Conservation (phyloP, 768 basidiomycete species). For the Hygrocybe coccinea region DNA sequence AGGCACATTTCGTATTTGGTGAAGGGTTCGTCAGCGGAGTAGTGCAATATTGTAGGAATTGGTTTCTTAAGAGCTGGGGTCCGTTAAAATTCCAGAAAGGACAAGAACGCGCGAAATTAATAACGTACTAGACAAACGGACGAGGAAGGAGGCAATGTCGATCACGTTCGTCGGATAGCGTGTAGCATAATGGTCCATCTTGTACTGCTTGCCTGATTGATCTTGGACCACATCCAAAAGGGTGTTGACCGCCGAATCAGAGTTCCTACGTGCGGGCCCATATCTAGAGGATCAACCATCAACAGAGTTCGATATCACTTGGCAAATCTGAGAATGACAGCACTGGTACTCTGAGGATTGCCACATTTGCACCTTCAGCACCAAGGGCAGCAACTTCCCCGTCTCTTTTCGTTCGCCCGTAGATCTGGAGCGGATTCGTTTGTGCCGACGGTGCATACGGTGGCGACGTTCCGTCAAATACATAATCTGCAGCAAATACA, state of each 20-base stretch:
- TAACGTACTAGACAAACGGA: slow-evolving; percentile 61
- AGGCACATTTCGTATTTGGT: slow-evolving; percentile 94
- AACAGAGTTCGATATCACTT: slow-evolving; percentile 3
- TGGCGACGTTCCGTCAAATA: slow-evolving; percentile 90
- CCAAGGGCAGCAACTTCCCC: slow-evolving; percentile 78
- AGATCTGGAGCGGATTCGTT: slow-evolving; percentile 84
- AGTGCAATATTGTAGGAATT: slow-evolving; percentile 78
- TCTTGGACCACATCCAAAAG: slow-evolving; percentile 83
- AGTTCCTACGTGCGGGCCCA: slow-evolving; percentile 77
- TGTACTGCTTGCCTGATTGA: slow-evolving; percentile 81
- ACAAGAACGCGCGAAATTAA: not conserved
- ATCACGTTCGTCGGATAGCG: slow-evolving; percentile 88
- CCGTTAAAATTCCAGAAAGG: not conserved
- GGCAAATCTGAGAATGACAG: slow-evolving; percentile 47
- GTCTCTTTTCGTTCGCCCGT: slow-evolving; percentile 81
- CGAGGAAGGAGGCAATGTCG: slow-evolving; percentile 83
- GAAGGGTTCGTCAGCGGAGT: slow-evolving; percentile 72
- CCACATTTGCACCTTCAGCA: slow-evolving; percentile 49
- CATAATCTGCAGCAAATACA: slow-evolving; percentile 62
- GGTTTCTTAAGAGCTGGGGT: slow-evolving; percentile 33
- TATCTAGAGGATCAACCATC: slow-evolving; percentile 49
- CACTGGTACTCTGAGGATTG: slow-evolving; percentile 86
- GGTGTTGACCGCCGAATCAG: slow-evolving; percentile 86
- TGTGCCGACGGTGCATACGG: slow-evolving; percentile 73
- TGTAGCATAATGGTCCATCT: slow-evolving; percentile 94